Evolutionary conservation across 805 yeast species (phyloP).

Genomic region (Lipomyces sp.): DNA sequence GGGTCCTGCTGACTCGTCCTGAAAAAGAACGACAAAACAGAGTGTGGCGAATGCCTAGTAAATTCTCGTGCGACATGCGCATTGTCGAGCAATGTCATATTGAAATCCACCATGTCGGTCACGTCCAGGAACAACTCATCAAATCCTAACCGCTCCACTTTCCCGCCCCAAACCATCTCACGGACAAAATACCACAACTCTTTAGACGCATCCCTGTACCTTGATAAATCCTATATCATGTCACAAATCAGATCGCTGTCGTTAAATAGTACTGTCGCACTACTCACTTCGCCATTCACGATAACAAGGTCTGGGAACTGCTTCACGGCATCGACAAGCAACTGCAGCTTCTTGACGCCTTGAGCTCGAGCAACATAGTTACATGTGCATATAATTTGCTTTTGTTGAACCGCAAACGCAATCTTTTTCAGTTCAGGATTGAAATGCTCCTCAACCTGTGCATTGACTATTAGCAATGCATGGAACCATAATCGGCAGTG

Average conservation of each 20-base stretch:
- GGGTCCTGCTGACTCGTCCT: conserved; percentile 5
- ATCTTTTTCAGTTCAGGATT: conserved; percentile 15
- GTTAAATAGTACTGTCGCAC: background rate
- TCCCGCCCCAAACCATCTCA: conserved; percentile 13
- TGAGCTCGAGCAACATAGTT: conserved; percentile 23
- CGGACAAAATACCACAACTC: conserved; percentile 16
- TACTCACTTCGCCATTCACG: conserved; percentile 28
- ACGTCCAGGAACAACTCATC: conserved; percentile 27
- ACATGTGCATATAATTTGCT: conserved; percentile 24
- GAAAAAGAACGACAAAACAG: conserved; percentile 2
- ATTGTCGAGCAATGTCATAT: conserved; percentile 11
- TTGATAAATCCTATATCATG: conserved; percentile 15
- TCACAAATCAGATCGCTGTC: background rate
- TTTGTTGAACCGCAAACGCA: conserved; percentile 29
- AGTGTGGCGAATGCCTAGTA: no score
- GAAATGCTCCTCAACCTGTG: conserved; percentile 24
- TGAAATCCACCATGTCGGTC: conserved; percentile 17
- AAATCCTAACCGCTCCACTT: conserved; percentile 24
- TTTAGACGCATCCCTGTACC: conserved; percentile 24
- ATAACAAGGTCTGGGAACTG: conserved; percentile 16
- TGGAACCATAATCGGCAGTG: background rate
- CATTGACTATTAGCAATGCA: background rate
- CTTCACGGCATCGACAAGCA: conserved; percentile 15
- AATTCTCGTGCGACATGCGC: background rate
- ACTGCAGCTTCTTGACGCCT: conserved; percentile 19